Conservation (phyloP, 306 rosid species). For the Castanea mollissima region DNA sequence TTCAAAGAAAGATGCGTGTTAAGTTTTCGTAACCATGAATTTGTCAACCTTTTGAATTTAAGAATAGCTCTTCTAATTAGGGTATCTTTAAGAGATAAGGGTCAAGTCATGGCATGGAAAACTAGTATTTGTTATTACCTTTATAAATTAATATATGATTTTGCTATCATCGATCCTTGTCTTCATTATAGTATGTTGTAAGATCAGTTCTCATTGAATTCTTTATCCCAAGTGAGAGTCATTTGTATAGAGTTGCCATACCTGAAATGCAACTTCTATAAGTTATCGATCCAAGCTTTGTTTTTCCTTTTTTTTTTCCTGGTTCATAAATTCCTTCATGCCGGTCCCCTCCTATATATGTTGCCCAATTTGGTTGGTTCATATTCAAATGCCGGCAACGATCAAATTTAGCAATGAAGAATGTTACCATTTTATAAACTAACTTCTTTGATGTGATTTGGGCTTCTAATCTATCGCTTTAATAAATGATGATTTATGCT, state of each 20-base stretch:
- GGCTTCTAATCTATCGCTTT: background rate
- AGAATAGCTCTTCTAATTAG: background rate
- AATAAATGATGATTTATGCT: too few relatives aligned
- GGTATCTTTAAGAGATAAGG: background rate
- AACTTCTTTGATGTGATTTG: conserved; percentile 3
- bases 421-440: background rate
- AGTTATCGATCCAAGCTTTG: background rate
- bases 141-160: too few relatives aligned
- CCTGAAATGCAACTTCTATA: background rate
- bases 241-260: background rate
- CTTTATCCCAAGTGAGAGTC: too few relatives aligned
- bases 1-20: conserved; percentile 7
- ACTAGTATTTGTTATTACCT: too few relatives aligned
- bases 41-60: background rate
- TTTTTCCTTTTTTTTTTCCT: background rate
- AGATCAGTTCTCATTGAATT: too few relatives aligned
- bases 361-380: conserved; percentile 44
- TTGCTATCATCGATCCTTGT: too few relatives aligned
- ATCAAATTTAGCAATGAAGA: background rate
- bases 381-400: conserved; percentile 43
- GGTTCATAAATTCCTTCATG: background rate
- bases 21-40: conserved; percentile 7
- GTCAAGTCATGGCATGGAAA: background rate
- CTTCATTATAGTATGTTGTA: too few relatives aligned
- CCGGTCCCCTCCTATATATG: conserved; percentile 18